Base-by-base conservation (phyloP, 768 basidiomycete genomes). In the Amanita phalloides region DNA sequence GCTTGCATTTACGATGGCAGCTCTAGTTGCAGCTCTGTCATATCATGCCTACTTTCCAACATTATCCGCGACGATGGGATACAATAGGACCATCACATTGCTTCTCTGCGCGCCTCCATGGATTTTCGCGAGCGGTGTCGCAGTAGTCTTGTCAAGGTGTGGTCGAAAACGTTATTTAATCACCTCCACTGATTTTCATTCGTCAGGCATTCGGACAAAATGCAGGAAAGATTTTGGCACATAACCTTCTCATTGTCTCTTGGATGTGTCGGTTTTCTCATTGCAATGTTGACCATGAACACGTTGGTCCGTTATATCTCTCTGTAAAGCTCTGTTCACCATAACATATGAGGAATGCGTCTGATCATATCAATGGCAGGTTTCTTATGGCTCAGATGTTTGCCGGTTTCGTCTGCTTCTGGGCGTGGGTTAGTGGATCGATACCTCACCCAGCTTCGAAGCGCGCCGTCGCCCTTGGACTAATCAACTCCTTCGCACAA, bases 381-480 rank as follows among this genome's bases (percentile, higher is more conserved):
- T 90, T 90, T 64, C 65, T 90, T 39, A 84, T 88, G 79, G 82
- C 85, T 4, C 80, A 83, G 57, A 79, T 79, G 0, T 87, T 86
- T 58, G 72, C 82, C 0, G 87, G 78, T 4, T 87, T 84, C 65
- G 77, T 90, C 55, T 74, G 76, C 50, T 82, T 86, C 52, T 61
- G 75, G 42, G 72, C 76, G 0, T 79, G 77, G 77, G 68, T 71
- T 8, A 75, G 73, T 53, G 70, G 71, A 26, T 70, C 74, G n/a
- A 68, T 78, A 14, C 62, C 71, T 5, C 62, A 79, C n/a, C 82
- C 91, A 23, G 75, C 89, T 4, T 80, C 84, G n/a, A 94, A 93
- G 66, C 82, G 91, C 4, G 86, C 91, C 2, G 84, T 92, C n/a
- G 84, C 84, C 10, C 72, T 95, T 45, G 91, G 90, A 1, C 67